Base-by-base conservation (phyloP, 257 asterid species). In the Echium plantagineum region DNA sequence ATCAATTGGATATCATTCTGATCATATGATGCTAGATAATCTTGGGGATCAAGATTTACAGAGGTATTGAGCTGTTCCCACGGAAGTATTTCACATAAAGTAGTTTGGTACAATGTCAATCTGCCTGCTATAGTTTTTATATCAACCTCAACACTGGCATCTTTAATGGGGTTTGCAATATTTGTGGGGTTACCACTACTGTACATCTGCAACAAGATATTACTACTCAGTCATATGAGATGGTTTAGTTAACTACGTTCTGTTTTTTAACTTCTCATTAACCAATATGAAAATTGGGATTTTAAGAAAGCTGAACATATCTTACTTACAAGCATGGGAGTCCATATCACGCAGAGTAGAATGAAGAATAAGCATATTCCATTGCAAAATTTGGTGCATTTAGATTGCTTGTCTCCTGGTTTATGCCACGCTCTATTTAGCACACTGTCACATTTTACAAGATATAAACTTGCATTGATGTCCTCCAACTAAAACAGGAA, bases 131-230 rank as follows among this genome's bases (percentile, higher is more conserved):
- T 52, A 53, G 87, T 89, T 74, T 72, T 86, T 83, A 93, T 75
- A 67, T 93, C 95, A 15, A 93, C 69, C 73, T 86, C 96, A 75
- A 93, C 87, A 63, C 83, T 81, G 65, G 85, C 99, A 77, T 86
- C 99, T 35, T 84, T 86, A 66, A 93, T 78, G 21, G 99, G 99
- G 71, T 93, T 93, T 19, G 97, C 95, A 63, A 93, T 89, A 74
- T 93, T 93, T 53, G 99, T 85, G 24, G 99, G 99, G 72, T 93
- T 93, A 22, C 99, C 99, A 48, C 97, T 89, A 75, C 99, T 93
- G 75, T 93, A 93, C 96, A 89, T 89, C 99, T 91, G 85, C 46
- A 72, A 46, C 63, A 69, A 66, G 70, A 69, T 64, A 61, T 60
- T 18, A 19, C 32, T 28, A 28, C 32, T 28, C 32, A 28, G 32